Evolutionary conservation across 2,329 filamentous ascomycete species (phyloP).

Genomic region (Trichoderma pleuroti): DNA sequence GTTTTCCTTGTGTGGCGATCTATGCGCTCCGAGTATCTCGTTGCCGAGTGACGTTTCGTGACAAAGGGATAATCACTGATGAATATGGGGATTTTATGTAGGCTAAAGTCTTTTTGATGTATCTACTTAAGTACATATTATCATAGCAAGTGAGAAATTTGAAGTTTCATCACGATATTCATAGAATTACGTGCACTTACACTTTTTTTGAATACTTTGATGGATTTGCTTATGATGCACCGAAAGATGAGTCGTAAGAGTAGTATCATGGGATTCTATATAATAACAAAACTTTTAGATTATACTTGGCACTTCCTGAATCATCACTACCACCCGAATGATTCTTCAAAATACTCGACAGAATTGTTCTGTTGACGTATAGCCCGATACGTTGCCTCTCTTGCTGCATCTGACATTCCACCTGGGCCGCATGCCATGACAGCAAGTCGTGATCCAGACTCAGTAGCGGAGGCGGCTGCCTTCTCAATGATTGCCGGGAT

Average conservation of each 20-base stretch:
- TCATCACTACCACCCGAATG: constrained; percentile 2
- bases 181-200: background rate
- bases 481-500: background rate
- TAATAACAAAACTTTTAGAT: background rate
- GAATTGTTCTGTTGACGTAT: background rate
- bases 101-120: no score
- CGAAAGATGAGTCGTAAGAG: background rate
- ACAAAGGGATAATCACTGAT: no score
- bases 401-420: background rate
- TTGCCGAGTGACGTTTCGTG: background rate
- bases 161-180: background rate
- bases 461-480: background rate
- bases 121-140: no score
- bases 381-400: background rate
- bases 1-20: background rate
- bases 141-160: no score
- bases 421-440: background rate
- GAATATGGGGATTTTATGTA: no score
- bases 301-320: background rate
- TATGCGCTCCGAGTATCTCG: background rate
- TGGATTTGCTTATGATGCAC: background rate
- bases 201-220: background rate
- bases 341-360: constrained; percentile 9
- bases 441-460: constrained; percentile 7
- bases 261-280: background rate